Evolutionary conservation across 768 basidiomycete genomes (phyloP), one percentile per base, ranked within the genome.

Genomic region (Chlorophyllum brunneum): DNA sequence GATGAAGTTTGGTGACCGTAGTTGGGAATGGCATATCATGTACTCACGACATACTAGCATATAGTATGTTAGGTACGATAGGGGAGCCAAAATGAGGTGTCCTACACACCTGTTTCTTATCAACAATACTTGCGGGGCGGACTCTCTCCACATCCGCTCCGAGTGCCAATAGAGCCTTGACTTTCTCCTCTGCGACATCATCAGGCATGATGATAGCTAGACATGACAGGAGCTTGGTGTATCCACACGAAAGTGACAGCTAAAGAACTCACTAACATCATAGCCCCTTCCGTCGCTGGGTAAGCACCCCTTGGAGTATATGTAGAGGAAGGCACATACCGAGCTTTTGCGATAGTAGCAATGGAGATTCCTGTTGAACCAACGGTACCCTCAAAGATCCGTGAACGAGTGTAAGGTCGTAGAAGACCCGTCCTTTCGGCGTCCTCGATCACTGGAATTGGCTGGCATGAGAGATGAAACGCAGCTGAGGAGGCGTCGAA

Each of bases 371-470:
- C 94, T 0, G 94, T 97, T 0, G 92, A 94, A 6, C 92, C 97
- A 3, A 95, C 92, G 0, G 95, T 99, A 3, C 97, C 97, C 67
- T 98, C 97, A 53, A 98, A 99, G 33, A 99, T 93, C 5, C 91
- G 83, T 0, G 91, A 97, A 5, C 89, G 88, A 0, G 92, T 94
- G 56, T 93, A 68, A 0, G 95, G 97, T 51, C 85, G 79, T 1
- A 99, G 70, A 2, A 92, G 71, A 0, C 94, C 94, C 54, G 80
- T 74, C 7, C 78, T 77, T 65, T 98, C 95, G 0, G 97, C 97
- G 61, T 98, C 90, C 56, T 94, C 81, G 58, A 99, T 92, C 76
- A 98, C 95, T 98, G 63, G 43, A 49, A 38, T 20, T 10, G 16
- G 27, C 27, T 18, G 9, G 20, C 7, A 40, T 49, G 13, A 30